Evolutionary conservation across 1,284 basidiomycete species (phyloP).

Genomic region (Melanopsichium pennsylvanicum): DNA sequence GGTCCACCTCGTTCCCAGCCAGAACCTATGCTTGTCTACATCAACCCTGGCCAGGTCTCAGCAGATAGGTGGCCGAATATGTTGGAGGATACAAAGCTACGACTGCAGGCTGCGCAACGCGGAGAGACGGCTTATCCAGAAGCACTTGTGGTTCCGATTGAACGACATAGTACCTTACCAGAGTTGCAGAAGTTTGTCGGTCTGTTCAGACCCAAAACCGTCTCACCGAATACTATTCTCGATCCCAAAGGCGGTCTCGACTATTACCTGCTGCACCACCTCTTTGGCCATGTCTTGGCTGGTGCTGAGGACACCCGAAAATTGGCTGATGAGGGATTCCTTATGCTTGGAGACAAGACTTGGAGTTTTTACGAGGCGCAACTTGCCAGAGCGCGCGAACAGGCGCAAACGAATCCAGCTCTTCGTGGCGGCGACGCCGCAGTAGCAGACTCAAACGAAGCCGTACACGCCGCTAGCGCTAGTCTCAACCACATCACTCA

Average conservation of each 20-base stretch:
- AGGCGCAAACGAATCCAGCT: conserved; percentile 20
- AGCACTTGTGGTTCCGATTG: conserved; percentile 70
- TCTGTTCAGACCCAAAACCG: conserved; percentile 70
- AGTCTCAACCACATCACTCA: conserved; percentile 1
- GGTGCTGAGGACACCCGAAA: conserved; percentile 16
- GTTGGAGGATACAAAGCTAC: conserved; percentile 68
- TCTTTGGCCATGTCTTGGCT: conserved; percentile 35
- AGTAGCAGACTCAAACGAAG: conserved; percentile 30
- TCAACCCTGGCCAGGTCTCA: conserved; percentile 62
- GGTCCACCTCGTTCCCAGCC: conserved; percentile 21
- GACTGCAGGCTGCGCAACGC: conserved; percentile 63
- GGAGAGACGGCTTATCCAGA: conserved; percentile 39
- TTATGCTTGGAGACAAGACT: conserved; percentile 30
- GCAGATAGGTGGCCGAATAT: conserved; percentile 73
- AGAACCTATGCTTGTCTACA: conserved; percentile 32
- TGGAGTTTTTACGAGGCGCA: conserved; percentile 44
- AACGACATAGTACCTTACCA: conserved; percentile 82
- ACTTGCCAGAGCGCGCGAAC: conserved; percentile 15
- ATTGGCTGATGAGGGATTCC: conserved; percentile 28
- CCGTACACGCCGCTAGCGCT: conserved; percentile 2
- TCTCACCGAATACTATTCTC: conserved; percentile 43
- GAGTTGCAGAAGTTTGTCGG: conserved; percentile 81
- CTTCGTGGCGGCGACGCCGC: not conserved
- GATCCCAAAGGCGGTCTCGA: conserved; percentile 37
- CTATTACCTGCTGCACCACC: conserved; percentile 43